Evolutionary conservation across 2,329 filamentous ascomycete species (phyloP), one percentile per base, ranked within the genome.

Genomic region (Sarocladium kiliense): DNA sequence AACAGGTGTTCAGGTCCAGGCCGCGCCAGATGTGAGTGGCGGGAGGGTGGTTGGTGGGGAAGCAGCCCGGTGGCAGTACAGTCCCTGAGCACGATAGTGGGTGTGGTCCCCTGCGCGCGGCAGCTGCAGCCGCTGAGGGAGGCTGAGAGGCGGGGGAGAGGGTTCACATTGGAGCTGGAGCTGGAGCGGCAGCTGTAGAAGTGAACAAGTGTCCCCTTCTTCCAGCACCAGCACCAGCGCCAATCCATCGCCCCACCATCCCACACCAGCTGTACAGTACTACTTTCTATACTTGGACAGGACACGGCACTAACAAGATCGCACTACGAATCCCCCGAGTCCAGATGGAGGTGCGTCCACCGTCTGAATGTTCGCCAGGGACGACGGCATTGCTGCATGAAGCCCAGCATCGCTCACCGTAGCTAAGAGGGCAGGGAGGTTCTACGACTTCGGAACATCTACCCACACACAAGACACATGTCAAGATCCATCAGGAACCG

Each of bases 201-300:
- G 69, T 72, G 71, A 72, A 74, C 71, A 74, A 73, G 71, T 74
- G 71, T 74, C 71, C 71, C 68, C 64, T 72, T 70, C 61, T 55
- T 51, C 44, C 39, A 11, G 44, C 44, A 14, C 10, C 44, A 6
- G 21, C 23, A 11, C 23, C 25, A 21, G 21, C 21, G 10, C 9
- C 21, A n/a, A 59, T 60, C 59, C 57, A 61, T 18, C 44, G 23
- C 21, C 44, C 44, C 44, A 47, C 41, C 44, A 30, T 47, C 44
- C 23, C 44, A 47, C 25, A 27, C 26, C 44, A 9, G 41, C 26
- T 12, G 16, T 12, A 34, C 34, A 39, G 11, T n/a, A 39, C 36
- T 44, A 23, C 9, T 14, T 44, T 7, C 39, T 11, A 18, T 21
- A 18, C 39, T 18, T 21, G 39, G 39, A 44, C 21, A 10, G 16